Base-by-base conservation (phyloP, 2,329 filamentous ascomycete genomes). In the Reticulascus tulasneorum region DNA sequence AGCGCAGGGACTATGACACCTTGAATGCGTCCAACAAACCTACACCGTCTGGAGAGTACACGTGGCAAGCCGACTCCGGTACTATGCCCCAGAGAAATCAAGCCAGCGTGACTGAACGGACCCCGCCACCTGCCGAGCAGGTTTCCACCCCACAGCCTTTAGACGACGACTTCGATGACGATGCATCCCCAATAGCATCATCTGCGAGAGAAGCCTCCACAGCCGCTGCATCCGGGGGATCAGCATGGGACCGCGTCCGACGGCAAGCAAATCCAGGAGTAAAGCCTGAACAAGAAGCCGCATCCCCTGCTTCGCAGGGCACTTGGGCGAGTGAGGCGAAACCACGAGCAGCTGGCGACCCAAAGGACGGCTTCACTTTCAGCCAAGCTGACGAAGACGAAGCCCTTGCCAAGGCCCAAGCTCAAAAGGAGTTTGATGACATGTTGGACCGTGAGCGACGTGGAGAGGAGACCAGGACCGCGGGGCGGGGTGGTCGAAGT, bases 351-450 rank as follows among this genome's bases (percentile, higher is more conserved):
- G 39, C 46, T 33, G 51, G 45, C 41, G 47, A 53, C 29, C 23
- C 51, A 47, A 48, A 54, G 5, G 55, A 62, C 17, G 51, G 46
- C 22, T 68, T 59, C 40, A 46, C 57, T 0, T 70, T 59, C 38
- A 55, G 58, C 4, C 43, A 46, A 4, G 41, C 51, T 2, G 65
- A 67, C 8, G 59, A 61, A 35, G 62, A 67, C 16, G 60, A 50
- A 38, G 45, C 48, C 4, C 48, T 55, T 12, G 60, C 59, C 27
- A 71, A 64, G 48, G 59, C 60, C 8, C 60, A 69, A 43, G 69
- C 71, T 6, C 71, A 75, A 39, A 62, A 56, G 39, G 69, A 75
- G 20, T 75, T 75, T 45, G 71, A 75, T 40, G 56, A 56, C 15
- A 55, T 74, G 38, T 37, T 75, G 4, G 70, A 75, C 26, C 54